Evolutionary conservation across 441 rosid genomes (phyloP).

Genomic region (Codiaeum variegatum): DNA sequence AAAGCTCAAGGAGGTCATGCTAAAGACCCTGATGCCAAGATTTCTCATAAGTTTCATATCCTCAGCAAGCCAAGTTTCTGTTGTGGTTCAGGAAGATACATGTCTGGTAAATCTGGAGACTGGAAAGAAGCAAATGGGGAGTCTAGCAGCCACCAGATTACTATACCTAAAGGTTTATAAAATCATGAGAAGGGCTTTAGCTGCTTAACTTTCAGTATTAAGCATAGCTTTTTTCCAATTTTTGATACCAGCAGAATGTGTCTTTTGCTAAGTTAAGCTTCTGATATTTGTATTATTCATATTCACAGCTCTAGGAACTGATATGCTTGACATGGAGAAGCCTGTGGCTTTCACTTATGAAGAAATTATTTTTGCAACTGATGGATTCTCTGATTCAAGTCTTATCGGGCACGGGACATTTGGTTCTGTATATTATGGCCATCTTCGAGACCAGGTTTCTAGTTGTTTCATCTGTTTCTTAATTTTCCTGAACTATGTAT

Average conservation of each 20-base stretch:
- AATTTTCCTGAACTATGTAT: neutral
- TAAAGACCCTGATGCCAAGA: constrained; percentile 45
- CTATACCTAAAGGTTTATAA: constrained; percentile 65
- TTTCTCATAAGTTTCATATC: constrained; percentile 67
- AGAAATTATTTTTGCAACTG: constrained; percentile 70
- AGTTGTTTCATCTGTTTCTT: constrained; percentile 3
- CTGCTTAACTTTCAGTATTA: constrained; percentile 1
- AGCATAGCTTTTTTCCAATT: neutral
- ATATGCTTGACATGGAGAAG: constrained; percentile 76
- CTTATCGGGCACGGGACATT: constrained; percentile 93
- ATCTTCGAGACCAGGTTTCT: constrained; percentile 75
- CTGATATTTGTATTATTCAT: constrained; percentile 7
- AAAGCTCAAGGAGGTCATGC: constrained; percentile 34
- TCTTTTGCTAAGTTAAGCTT: constrained; percentile 11
- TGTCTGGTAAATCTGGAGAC: constrained; percentile 70
- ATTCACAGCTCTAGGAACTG: constrained; percentile 60
- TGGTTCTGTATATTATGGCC: constrained; percentile 82
- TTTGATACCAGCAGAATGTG: neutral
- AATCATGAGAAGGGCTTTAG: constrained; percentile 4
- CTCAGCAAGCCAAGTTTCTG: constrained; percentile 84
- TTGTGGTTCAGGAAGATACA: constrained; percentile 82
- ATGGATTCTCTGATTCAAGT: constrained; percentile 78
- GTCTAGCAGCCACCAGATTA: constrained; percentile 52
- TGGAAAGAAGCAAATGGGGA: constrained; percentile 62
- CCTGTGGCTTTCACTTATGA: constrained; percentile 79